Base-by-base conservation (phyloP, 192 early-diverging fungal species). In the Borealophlyctis nickersoniae region DNA sequence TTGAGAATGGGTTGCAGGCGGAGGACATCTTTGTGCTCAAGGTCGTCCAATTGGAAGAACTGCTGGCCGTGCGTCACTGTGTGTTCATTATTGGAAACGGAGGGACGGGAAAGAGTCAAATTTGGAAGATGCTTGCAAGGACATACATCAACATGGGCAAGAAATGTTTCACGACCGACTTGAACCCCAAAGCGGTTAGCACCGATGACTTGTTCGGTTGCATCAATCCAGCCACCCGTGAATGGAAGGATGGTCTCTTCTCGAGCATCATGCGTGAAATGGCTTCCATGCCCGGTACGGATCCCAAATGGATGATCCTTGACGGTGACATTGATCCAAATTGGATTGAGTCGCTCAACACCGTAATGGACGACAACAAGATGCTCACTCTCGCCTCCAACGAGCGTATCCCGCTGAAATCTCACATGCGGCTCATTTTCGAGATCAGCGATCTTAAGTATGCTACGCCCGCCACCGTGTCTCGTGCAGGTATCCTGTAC, bases 341-440 rank as follows among this genome's bases (percentile, higher is more conserved):
- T 74, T 86, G 85, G 85, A 86, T 86, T 69, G 85, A 86, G 63
- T 81, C 78, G 3, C 66, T 86, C 30, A 86, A 86, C 65, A 86
- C 85, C 2, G 85, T 86, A 36, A 86, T 86, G 85, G 85, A 86
- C 58, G 85, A 86, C 69, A 86, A 86, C 73, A 86, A 86, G 55
- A 83, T 86, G 80, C 71, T 86, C 3, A 86, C 85, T 1, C 60
- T 86, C 1, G 85, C 85, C 19, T 73, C 69, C 30, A 86, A 86
- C 70, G 85, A 86, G 63, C 85, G 85, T 67, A 86, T 86, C 75
- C 85, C 85, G 3, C 59, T 86, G 31, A 86, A 86, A 52, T 73
- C 80, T 2, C 74, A 84, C 67, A 84, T 86, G 85, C 64, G 85
- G 32, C 54, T 86, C 16, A 83, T 86, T 54, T 86, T 86, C 58